These are phyloP conservation scores for Endothia cerciana DNA, from an alignment of 2,329 filamentous ascomycete genomes.

Conservation along the genomic window DNA sequence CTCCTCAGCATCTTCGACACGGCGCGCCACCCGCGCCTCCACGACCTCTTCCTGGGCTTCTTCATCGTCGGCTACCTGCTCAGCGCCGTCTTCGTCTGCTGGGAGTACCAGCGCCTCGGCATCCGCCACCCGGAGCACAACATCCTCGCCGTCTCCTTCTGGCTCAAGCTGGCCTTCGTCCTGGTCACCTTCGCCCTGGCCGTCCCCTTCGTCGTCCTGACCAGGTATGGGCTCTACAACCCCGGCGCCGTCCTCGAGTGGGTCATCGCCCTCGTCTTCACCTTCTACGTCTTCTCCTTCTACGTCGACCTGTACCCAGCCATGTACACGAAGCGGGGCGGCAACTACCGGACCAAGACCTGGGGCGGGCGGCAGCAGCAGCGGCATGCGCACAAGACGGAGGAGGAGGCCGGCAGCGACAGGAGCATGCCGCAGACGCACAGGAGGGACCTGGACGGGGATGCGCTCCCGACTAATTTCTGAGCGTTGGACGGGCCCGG, in stretches of 20 bases:
- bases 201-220: constrained; percentile 70
- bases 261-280: constrained; percentile 81
- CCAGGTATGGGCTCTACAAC: constrained; percentile 54
- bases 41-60: constrained; percentile 76
- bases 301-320: constrained; percentile 85
- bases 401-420: constrained; percentile 25
- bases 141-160: constrained; percentile 79
- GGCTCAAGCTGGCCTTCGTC: constrained; percentile 85
- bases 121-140: constrained; percentile 75
- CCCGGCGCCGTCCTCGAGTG: constrained; percentile 78
- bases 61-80: constrained; percentile 89
- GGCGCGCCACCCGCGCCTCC: constrained; percentile 64
- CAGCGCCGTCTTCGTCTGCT: constrained; percentile 85
- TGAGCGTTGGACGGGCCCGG: background rate
- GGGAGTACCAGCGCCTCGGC: constrained; percentile 86
- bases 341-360: constrained; percentile 24
- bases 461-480: constrained; percentile 15
- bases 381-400: constrained; percentile 18
- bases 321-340: constrained; percentile 58
- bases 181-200: constrained; percentile 75
- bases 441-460: background rate
- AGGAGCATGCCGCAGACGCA: constrained; percentile 17
- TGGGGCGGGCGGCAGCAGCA: constrained; percentile 18
- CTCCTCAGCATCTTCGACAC: constrained; percentile 87
- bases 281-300: constrained; percentile 86